Base-by-base conservation (phyloP, 1,284 basidiomycete genomes). In the Jaminaea rosea region DNA sequence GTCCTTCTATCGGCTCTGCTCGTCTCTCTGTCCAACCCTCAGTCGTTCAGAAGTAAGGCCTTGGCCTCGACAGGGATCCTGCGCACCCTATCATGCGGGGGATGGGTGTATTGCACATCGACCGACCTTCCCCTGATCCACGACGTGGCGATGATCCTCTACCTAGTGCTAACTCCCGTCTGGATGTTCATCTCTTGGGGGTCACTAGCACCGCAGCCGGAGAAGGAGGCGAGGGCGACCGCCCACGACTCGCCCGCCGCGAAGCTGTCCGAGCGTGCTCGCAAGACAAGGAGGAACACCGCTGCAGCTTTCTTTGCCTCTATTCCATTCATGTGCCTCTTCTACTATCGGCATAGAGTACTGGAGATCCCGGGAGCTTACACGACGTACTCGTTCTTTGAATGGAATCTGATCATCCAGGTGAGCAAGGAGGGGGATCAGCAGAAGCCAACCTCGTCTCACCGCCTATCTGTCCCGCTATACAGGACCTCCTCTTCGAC, bases 91-190 rank as follows among this genome's bases (percentile, higher is more conserved):
- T 81, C 83, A 4, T 94, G 90, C 62, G 88, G 86, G 24, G 89
- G 89, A 24, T 96, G 89, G 89, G 87, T 93, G 42, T 94, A 85
- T 67, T 83, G 94, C 65, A 93, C 91, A 1, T 77, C 84, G 4
- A 82, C 75, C 31, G 87, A 90, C 65, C 80, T 86, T 72, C 85
- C 86, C 62, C 84, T 87, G 66, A 78, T 81, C 15, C 90, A 96
- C 75, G 90, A 94, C 74, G 77, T 91, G 21, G 83, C 85, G 69
- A 94, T 96, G 90, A 84, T 91, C 57, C 71, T 80, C 23, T 76
- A 76, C 55, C 62, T 76, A 10, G 59, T 67, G 4, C 57, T 75
- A 34, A 76, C 73, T 17, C 65, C 75, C 8, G 60, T 70, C 0
- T 96, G 89, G 89, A 93, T 93, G 88, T 72, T 45, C 46, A 60